Base-by-base conservation (phyloP, 192 early-diverging fungal genomes). In the Podila horticola region DNA sequence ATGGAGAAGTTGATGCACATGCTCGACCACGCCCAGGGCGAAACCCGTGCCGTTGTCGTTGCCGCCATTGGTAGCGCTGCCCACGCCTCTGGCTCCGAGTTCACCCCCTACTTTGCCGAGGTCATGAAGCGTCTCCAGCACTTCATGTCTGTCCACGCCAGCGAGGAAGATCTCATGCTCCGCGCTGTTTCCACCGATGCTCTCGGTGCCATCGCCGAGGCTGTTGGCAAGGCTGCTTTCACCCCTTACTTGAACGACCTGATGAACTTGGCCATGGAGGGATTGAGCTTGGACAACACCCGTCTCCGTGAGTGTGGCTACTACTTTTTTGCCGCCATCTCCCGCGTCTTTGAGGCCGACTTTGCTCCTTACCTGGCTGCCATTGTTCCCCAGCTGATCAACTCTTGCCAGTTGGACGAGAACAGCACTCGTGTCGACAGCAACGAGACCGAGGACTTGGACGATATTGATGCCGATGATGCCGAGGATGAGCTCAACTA, bases 61-160 rank as follows among this genome's bases (percentile, higher is more conserved):
- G 93, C 92, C 24, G 95, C 95, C 29, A 92, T 97, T 64, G 96
- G 96, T 20, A 95, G 93, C 62, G 94, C 94, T 20, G 96, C 96
- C n/a, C 92, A 96, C 85, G 91, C 95, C 38, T 89, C 95, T 20
- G 92, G 91, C 36, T 82, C 36, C 49, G 73, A 77, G 22, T 94
- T 94, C 84, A 82, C 85, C 20, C 92, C 94, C 20, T 97, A 96
- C 85, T 97, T 97, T 87, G 75, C 74, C 34, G 84, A 87, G 62
- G 88, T 95, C 26, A 87, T 94, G 50, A 85, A 85, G 57, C 89
- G 93, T 63, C 84, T 97, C 63, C 86, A 84, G 45, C 84, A 90
- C 55, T 84, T 93, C 29, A 97, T 96, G 93, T 83, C 88, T 20
- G 69, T 95, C 62, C 86, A 81, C 58, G 83, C 88, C 36, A 90